phyloP scores from a whole-genome alignment of 495 filamentous ascomycete species.

The Aspergillus funiculosus region DNA sequence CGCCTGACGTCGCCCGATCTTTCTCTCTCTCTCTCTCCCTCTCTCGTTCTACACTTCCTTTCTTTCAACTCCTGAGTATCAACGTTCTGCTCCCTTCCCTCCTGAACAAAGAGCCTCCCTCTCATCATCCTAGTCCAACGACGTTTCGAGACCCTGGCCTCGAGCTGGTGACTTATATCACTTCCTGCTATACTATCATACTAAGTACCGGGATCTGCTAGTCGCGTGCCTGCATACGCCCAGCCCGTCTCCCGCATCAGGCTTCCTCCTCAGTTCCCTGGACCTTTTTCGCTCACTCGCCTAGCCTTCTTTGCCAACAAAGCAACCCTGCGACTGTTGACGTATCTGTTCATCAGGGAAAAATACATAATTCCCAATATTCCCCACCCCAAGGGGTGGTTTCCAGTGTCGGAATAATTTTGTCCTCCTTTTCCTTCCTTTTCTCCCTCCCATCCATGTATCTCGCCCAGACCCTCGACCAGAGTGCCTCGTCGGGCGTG shows the following conservation, averaged over 20 bases:
- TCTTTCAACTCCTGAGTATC: background rate
- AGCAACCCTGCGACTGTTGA: constrained; percentile 8
- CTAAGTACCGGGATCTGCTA: constrained; percentile 7
- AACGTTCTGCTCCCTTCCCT: background rate
- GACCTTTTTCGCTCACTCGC: constrained; percentile 6
- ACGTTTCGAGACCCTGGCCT: background rate
- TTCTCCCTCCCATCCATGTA: constrained; percentile 34
- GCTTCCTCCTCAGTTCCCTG: constrained; percentile 9
- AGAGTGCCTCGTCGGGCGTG: constrained; percentile 44
- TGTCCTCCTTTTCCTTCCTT: constrained; percentile 5
- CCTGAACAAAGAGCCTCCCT: background rate
- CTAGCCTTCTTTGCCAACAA: constrained; percentile 18
- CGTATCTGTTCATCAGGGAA: constrained; percentile 5
- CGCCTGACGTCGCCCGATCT: background rate
- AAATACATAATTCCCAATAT: background rate
- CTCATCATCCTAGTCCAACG: background rate
- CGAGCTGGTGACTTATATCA: constrained; percentile 1
- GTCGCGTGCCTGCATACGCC: constrained; percentile 32
- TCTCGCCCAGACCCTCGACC: constrained; percentile 43
- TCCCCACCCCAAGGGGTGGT: constrained; percentile 10
- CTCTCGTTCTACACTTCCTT: constrained; percentile 1
- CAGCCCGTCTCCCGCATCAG: constrained; percentile 19
- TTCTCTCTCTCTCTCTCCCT: constrained; percentile 18
- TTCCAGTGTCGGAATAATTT: constrained; percentile 3
- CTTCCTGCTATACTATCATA: background rate